These are phyloP conservation scores for Fusarium ramigenum DNA, from an alignment of 2,329 filamentous ascomycete genomes.

Conservation along the genomic window DNA sequence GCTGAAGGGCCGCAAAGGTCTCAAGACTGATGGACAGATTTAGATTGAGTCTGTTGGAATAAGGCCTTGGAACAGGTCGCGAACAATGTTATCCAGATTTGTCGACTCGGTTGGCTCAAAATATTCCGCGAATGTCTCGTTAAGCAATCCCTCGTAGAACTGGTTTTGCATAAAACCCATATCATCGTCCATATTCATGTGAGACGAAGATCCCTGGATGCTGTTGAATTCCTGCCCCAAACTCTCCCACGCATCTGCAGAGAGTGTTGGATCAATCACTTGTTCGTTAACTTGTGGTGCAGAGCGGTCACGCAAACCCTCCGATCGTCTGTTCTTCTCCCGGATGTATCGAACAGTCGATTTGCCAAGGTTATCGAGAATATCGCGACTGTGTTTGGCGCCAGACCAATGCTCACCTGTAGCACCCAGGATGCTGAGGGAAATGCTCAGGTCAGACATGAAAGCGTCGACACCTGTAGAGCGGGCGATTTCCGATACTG, in stretches of 20 bases:
- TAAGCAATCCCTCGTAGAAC: conserved; percentile 40
- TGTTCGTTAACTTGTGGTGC: not conserved
- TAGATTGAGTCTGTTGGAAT: conserved; percentile 43
- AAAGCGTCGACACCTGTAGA: conserved; percentile 51
- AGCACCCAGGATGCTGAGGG: conserved; percentile 59
- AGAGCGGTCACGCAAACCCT: not conserved
- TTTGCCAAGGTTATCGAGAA: conserved; percentile 52
- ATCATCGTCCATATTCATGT: not conserved
- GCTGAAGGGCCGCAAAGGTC: conserved; percentile 48
- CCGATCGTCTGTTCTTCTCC: not conserved
- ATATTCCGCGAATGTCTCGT: conserved; percentile 43
- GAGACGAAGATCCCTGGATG: not conserved
- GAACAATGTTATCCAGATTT: conserved; percentile 48
- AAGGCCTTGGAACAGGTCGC: conserved; percentile 49
- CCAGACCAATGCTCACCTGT: conserved; percentile 62
- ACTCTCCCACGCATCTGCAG: not conserved
- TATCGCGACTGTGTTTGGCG: conserved; percentile 57
- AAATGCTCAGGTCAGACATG: conserved; percentile 52
- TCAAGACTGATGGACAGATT: not conserved
- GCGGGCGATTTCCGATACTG: conserved; percentile 53
- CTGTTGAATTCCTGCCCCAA: not conserved
- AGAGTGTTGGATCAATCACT: not conserved
- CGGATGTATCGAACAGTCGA: conserved; percentile 45
- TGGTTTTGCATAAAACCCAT: conserved; percentile 29
- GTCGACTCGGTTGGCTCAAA: conserved; percentile 42